Percentiles rank a stretch among this genome's conserved stretches.
phyloP scores from a whole-genome alignment of 176 grass and related monocot genomes.

The Carex littledalei region DNA sequence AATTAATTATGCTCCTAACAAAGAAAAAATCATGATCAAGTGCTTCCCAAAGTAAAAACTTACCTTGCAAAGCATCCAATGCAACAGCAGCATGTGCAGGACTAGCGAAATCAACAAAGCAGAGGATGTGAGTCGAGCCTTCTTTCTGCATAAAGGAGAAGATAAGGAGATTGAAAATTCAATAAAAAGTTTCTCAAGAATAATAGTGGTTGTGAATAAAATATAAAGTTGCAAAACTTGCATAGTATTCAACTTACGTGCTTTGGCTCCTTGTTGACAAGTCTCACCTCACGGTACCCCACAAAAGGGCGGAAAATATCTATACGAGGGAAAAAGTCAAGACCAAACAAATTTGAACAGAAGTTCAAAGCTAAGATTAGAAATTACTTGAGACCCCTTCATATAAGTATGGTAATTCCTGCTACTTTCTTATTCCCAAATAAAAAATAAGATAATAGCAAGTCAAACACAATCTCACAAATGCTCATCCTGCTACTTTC shows the following conservation, averaged over 20 bases:
- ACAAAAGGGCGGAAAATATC: conserved; percentile 75
- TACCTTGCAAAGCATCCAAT: conserved; percentile 57
- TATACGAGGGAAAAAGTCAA: conserved; percentile 34
- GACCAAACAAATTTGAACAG: neutral
- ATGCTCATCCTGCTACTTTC: neutral
- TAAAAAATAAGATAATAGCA: neutral
- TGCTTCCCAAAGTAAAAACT: conserved; percentile 16
- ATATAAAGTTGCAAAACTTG: neutral
- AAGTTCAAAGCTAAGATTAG: neutral
- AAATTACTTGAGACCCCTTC: neutral
- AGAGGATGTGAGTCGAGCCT: conserved; percentile 69
- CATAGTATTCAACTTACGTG: conserved; percentile 47
- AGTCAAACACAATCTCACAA: neutral
- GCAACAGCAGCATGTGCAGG: conserved; percentile 42
- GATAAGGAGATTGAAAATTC: conserved; percentile 7
- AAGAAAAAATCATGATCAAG: neutral
- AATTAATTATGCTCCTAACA: conserved; percentile 1
- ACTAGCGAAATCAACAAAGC: conserved; percentile 59
- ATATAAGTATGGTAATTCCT: neutral
- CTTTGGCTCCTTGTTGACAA: conserved; percentile 81
- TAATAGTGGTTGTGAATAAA: conserved; percentile 18
- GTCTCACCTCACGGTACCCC: conserved; percentile 51
- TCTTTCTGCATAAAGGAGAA: conserved; percentile 48
- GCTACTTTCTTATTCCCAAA: neutral
- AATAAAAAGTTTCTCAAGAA: neutral